Base-by-base conservation (phyloP, 768 basidiomycete genomes). In the Xerocomus brunneocitrinus region DNA sequence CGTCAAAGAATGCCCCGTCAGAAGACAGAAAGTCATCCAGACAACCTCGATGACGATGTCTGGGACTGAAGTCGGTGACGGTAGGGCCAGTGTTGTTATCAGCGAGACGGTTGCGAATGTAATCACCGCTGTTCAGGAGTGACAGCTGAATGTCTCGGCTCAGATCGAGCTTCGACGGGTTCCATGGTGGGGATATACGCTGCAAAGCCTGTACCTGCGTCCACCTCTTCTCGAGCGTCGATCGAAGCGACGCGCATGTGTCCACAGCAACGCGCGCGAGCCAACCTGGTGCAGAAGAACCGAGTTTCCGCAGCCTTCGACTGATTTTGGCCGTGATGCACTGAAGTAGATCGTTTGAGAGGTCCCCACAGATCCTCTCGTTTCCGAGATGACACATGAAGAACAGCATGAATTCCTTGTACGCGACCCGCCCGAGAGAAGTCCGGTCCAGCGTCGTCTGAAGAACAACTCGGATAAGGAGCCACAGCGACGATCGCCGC, bases 401-500 rank as follows among this genome's bases (percentile, higher is more conserved):
- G 19, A 19, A 19, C 19, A 19, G 19, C 19, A 19, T 19, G 19
- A 19, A 19, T 19, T 19, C 19, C 19, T 19, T 19, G 19, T 19
- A 19, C 19, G 19, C 19, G 19, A 19, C 19, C 19, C 19, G 19
- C 19, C 19, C 19, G 19, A 19, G 19, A 19, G 19, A 19, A 19
- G 19, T 19, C 19, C 19, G 19, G 19, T 19, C 19, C 19, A 19
- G 19, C 19, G 19, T 19, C 19, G 19, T 19, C 19, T 19, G 19
- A 19, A 19, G 19, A 1, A 71, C 68, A 3, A 81, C 75, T 8
- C 79, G 75, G 27, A 79, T 61, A 16, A 78, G 60, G 3, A 80
- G 72, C 79, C 79, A 82, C 10, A 78, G 64, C 1, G 77, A 64
- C 2, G 77, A 77, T 19, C 80, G 69, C 32, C 81, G 65, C 80